phyloP scores from a whole-genome alignment of 2,329 filamentous ascomycete species.

The Fusarium succisae region DNA sequence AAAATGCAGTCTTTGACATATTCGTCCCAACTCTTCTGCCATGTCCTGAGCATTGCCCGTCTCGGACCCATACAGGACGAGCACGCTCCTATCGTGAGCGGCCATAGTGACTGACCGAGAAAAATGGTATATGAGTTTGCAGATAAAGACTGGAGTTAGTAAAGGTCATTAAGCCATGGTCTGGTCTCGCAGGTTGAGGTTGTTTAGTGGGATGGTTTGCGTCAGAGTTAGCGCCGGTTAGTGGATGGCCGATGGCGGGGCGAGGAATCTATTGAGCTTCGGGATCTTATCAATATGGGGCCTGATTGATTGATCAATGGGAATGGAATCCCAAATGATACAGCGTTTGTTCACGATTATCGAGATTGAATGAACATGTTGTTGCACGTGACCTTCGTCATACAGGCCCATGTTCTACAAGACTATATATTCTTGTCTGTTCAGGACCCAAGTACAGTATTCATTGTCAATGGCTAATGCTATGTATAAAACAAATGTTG shows the following conservation, averaged over 20 bases:
- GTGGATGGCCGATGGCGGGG: slow-evolving; percentile 37
- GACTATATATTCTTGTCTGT: neutral
- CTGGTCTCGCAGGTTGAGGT: slow-evolving; percentile 20
- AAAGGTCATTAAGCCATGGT: neutral
- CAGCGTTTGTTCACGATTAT: neutral
- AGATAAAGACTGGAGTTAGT: neutral
- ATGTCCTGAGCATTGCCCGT: slow-evolving; percentile 94
- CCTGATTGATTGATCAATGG: neutral
- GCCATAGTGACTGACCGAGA: slow-evolving; percentile 37
- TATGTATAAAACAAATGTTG: too few species aligned
- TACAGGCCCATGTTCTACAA: neutral
- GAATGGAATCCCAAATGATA: slow-evolving; percentile 12
- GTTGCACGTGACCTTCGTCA: neutral
- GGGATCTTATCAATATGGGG: slow-evolving; percentile 37
- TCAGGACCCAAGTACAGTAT: neutral
- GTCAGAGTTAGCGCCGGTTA: slow-evolving; percentile 32
- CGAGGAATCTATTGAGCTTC: slow-evolving; percentile 4
- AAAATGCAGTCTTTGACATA: slow-evolving; percentile 83
- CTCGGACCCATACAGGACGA: slow-evolving; percentile 93
- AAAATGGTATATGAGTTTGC: neutral
- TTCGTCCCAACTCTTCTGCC: slow-evolving; percentile 81
- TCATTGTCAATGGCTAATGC: neutral
- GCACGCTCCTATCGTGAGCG: slow-evolving; percentile 53
- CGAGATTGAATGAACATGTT: neutral
- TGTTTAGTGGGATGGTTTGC: slow-evolving; percentile 17